A percentile compares a stretch with the other conserved stretches of the same genome.
phyloP scores from a whole-genome alignment of 257 asterid species.

The Verbascum thapsus region DNA sequence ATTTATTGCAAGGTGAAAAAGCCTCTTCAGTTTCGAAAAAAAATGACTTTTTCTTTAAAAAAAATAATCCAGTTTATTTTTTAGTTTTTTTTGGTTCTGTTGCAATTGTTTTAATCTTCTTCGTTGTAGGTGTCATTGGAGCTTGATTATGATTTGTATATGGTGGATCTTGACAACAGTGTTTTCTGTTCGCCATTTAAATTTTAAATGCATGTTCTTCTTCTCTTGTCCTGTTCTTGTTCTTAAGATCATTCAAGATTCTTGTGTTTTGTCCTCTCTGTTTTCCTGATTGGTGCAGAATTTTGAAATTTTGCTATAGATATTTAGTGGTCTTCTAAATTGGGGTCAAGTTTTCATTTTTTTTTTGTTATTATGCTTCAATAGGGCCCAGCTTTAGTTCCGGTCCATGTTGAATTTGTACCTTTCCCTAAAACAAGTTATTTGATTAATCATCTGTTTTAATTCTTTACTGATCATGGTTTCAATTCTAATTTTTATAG shows the following conservation, averaged over 20 bases:
- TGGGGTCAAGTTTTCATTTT: background rate
- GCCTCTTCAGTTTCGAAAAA: conserved; percentile 24
- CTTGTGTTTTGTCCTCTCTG: conserved; percentile 16
- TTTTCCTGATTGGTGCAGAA: conserved; percentile 12
- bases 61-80: no score
- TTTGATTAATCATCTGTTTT: conserved; percentile 21
- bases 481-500: conserved; percentile 11
- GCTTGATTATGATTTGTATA: conserved; percentile 26
- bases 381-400: conserved; percentile 39
- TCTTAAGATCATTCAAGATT: conserved; percentile 12
- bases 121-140: conserved; percentile 8
- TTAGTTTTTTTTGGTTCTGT: conserved; percentile 7
- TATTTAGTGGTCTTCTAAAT: no score
- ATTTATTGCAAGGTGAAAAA: conserved; percentile 18
- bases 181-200: conserved; percentile 20
- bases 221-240: conserved; percentile 7
- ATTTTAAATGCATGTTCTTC: conserved; percentile 16
- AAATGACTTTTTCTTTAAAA: conserved; percentile 27
- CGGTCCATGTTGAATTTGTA: conserved; percentile 9
- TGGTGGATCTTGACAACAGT: conserved; percentile 38
- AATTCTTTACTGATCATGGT: conserved; percentile 14
- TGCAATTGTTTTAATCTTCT: background rate
- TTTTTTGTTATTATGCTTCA: conserved; percentile 31
- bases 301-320: conserved; percentile 8
- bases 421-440: conserved; percentile 23